These are phyloP conservation scores for Carex kokanica DNA, from an alignment of 176 grass and related monocot genomes.

Conservation along the genomic window DNA sequence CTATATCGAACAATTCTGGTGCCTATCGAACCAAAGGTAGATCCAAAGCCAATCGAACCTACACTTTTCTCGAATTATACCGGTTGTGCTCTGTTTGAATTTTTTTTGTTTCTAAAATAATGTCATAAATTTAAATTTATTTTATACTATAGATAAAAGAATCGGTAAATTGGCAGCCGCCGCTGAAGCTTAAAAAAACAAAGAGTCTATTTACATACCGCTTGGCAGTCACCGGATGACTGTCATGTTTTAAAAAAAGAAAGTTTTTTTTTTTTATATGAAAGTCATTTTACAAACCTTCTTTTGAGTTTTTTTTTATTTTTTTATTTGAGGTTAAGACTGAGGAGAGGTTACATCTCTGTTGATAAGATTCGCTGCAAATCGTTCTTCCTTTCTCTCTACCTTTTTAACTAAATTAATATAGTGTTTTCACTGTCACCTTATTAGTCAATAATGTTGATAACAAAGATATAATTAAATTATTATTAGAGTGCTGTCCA, in stretches of 20 bases:
- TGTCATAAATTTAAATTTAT: no score
- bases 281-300: background rate
- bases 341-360: background rate
- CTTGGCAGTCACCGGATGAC: no score
- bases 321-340: background rate
- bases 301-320: background rate
- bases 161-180: no score
- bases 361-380: background rate
- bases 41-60: no score
- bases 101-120: no score
- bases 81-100: no score
- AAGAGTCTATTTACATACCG: no score
- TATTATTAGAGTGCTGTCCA: background rate
- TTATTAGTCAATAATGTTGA: background rate
- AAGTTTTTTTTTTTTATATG: background rate
- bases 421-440: background rate
- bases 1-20: no score
- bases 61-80: no score
- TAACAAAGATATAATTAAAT: background rate
- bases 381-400: background rate
- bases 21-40: no score
- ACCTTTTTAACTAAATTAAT: background rate
- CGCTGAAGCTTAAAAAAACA: no score
- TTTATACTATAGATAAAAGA: no score
- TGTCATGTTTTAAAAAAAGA: background rate